A percentile compares a stretch with the other conserved stretches of the same genome.
phyloP scores from a whole-genome alignment of 2,329 filamentous ascomycete genomes.

The Fusarium neocosmosporiellum region DNA sequence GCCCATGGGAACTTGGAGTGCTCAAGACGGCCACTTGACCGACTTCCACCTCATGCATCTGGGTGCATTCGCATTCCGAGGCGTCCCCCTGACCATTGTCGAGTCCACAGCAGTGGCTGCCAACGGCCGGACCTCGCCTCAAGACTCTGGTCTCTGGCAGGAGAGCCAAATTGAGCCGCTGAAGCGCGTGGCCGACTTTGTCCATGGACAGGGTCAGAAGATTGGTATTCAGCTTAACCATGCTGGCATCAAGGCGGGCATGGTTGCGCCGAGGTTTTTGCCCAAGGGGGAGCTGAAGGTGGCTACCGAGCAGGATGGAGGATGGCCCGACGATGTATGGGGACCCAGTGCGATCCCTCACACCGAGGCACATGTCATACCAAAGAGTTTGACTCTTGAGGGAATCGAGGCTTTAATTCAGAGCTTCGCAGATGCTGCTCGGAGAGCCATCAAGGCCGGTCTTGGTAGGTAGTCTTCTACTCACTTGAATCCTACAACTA shows the following conservation, averaged over 20 bases:
- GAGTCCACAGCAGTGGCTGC: constrained; percentile 81
- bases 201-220: constrained; percentile 79
- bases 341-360: not conserved
- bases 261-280: not conserved
- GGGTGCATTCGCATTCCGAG: constrained; percentile 79
- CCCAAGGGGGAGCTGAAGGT: not conserved
- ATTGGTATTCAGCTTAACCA: constrained; percentile 84
- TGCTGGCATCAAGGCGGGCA: constrained; percentile 75
- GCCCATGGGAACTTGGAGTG: constrained; percentile 70
- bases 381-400: not conserved
- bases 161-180: constrained; percentile 82
- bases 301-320: not conserved
- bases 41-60: constrained; percentile 85
- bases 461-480: not conserved
- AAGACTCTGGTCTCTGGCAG: constrained; percentile 83
- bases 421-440: not conserved
- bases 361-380: not conserved
- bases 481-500: not conserved
- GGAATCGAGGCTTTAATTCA: not conserved
- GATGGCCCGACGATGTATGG: not conserved
- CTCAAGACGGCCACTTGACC: constrained; percentile 74
- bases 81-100: constrained; percentile 77
- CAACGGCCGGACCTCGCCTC: constrained; percentile 83
- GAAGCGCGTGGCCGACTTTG: constrained; percentile 76
- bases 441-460: not conserved